Percentiles rank a stretch among this genome's conserved stretches.
These are phyloP conservation scores for Spergularia bocconei DNA, from an alignment of 148 eudicot species.

Conservation along the genomic window DNA sequence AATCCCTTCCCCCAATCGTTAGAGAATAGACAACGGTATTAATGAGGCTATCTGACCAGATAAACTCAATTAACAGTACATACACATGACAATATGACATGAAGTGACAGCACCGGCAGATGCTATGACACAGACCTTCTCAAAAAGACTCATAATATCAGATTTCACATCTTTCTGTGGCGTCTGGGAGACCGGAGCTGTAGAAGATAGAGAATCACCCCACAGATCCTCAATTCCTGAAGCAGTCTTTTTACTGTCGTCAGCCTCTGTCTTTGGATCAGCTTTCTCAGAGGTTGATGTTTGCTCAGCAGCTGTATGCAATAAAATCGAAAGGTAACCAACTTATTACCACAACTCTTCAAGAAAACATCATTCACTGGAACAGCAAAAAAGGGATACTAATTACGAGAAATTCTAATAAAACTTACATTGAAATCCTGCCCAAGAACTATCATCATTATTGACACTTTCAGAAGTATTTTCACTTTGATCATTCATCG, in stretches of 20 bases:
- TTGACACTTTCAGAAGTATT: slow-evolving; percentile 51
- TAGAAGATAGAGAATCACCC: slow-evolving; percentile 49
- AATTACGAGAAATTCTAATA: slow-evolving; percentile 8
- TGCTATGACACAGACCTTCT: slow-evolving; percentile 54
- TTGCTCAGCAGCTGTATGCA: slow-evolving; percentile 66
- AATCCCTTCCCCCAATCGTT: no score
- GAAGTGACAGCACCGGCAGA: not conserved
- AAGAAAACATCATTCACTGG: not conserved
- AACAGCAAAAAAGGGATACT: not conserved
- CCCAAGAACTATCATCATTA: slow-evolving; percentile 82
- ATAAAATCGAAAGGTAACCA: not conserved
- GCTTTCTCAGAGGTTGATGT: slow-evolving; percentile 55
- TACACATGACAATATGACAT: not conserved
- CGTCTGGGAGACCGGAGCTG: slow-evolving; percentile 38
- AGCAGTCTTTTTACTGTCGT: slow-evolving; percentile 46
- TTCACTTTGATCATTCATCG: slow-evolving; percentile 70
- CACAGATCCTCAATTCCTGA: slow-evolving; percentile 78
- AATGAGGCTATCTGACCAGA: not conserved
- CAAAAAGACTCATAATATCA: slow-evolving; percentile 97
- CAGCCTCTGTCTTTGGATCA: slow-evolving; percentile 40
- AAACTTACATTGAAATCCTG: slow-evolving; percentile 88
- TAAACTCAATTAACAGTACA: not conserved
- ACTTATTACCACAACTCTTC: no score
- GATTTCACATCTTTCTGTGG: slow-evolving; percentile 79
- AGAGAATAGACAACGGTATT: no score